A percentile compares a stretch with the other conserved stretches of the same genome.
phyloP scores from a whole-genome alignment of 208 protist genomes.

The Trypanosoma melophagium region DNA sequence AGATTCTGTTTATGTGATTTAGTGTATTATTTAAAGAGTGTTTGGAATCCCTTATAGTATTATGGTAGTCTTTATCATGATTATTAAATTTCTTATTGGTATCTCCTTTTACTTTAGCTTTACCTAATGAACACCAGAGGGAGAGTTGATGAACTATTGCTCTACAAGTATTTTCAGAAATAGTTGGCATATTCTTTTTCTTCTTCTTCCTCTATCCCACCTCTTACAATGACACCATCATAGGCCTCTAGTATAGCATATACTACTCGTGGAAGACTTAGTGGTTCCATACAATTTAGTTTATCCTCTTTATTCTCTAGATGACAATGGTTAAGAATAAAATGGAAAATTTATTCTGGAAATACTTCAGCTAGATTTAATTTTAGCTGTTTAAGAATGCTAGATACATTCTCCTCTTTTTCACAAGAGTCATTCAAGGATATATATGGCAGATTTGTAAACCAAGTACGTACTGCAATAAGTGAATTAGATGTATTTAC shows the following conservation, averaged over 20 bases:
- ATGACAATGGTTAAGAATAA: conserved; percentile 18
- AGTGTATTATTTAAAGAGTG: neutral
- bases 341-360: conserved; percentile 9
- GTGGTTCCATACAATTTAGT: neutral
- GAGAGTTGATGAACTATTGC: conserved; percentile 9
- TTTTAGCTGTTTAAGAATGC: neutral
- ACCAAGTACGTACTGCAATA: conserved; percentile 16
- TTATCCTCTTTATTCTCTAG: neutral
- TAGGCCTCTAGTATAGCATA: conserved; percentile 12
- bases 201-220: neutral
- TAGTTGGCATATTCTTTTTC: neutral
- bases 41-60: neutral
- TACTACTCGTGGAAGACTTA: conserved; percentile 2
- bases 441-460: conserved; percentile 11
- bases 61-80: neutral
- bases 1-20: neutral
- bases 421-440: neutral
- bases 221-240: neutral
- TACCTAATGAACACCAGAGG: conserved; percentile 19
- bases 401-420: neutral
- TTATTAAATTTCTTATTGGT: neutral
- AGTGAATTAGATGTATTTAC: conserved; percentile 13
- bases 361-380: neutral
- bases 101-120: conserved; percentile 10
- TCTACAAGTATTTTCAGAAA: neutral